Evolutionary conservation across 306 rosid species (phyloP).

Genomic region (Astragalus membranaceus): DNA sequence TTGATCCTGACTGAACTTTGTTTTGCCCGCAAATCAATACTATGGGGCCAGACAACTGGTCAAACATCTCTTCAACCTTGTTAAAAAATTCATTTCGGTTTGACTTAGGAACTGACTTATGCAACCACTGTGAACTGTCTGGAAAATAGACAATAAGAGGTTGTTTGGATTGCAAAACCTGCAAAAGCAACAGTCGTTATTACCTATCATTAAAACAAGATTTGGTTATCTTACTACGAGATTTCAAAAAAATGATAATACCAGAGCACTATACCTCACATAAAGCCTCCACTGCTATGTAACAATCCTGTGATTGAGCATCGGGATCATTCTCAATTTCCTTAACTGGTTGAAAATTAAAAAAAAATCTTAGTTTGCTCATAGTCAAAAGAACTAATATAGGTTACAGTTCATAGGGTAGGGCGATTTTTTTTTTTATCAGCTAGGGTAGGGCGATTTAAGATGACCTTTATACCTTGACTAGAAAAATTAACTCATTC

Average conservation of each 20-base stretch:
- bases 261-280: conserved; percentile 56
- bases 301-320: conserved; percentile 69
- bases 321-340: conserved; percentile 74
- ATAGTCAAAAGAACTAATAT: conserved; percentile 2
- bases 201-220: background rate
- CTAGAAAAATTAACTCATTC: background rate
- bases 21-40: conserved; percentile 94
- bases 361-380: conserved; percentile 3
- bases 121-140: conserved; percentile 86
- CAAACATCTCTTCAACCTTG: conserved; percentile 79
- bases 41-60: conserved; percentile 70
- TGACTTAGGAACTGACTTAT: conserved; percentile 79
- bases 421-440: too few relatives aligned
- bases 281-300: conserved; percentile 80
- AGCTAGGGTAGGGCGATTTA: background rate
- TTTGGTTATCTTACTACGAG: background rate
- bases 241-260: background rate
- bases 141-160: conserved; percentile 96
- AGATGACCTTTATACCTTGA: background rate
- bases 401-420: background rate
- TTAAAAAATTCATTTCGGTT: conserved; percentile 61
- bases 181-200: conserved; percentile 26
- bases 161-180: conserved; percentile 64
- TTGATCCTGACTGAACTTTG: conserved; percentile 81
- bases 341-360: conserved; percentile 47